phyloP scores from a whole-genome alignment of 371 early-diverging fungal species.

The Mortierella sp. region DNA sequence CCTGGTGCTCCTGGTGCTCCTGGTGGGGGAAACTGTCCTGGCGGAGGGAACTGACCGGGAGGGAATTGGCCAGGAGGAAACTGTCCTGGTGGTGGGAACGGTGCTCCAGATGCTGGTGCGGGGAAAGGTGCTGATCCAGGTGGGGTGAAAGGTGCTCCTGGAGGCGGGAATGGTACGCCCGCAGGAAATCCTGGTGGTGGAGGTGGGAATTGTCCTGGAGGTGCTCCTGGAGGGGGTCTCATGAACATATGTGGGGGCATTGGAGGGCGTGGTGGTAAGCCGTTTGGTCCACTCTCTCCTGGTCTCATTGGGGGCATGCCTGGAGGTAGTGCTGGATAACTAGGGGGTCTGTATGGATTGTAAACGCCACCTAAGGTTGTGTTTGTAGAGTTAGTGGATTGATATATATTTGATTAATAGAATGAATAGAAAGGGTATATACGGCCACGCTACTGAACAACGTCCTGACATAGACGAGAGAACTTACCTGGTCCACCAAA shows the following conservation, averaged over 20 bases:
- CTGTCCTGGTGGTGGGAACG: constrained; percentile 29
- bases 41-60: constrained; percentile 22
- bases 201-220: constrained; percentile 50
- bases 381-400: background rate
- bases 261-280: constrained; percentile 38
- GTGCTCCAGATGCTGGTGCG: background rate
- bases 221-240: constrained; percentile 49
- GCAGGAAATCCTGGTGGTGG: constrained; percentile 47
- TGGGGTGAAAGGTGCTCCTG: constrained; percentile 36
- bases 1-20: constrained; percentile 18
- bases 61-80: constrained; percentile 16
- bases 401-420: background rate
- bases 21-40: constrained; percentile 38
- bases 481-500: constrained; percentile 16
- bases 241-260: constrained; percentile 38
- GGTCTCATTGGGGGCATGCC: constrained; percentile 57
- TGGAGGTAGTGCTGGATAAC: constrained; percentile 64
- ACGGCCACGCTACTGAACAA: background rate
- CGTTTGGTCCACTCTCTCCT: constrained; percentile 21
- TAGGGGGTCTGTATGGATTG: constrained; percentile 64
- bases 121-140: constrained; percentile 26
- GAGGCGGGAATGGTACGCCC: constrained; percentile 40
- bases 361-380: constrained; percentile 14
- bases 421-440: background rate
- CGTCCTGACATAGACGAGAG: background rate